Evolutionary conservation across 495 filamentous ascomycete genomes (phyloP).

Genomic region (Xylaria telfairii): DNA sequence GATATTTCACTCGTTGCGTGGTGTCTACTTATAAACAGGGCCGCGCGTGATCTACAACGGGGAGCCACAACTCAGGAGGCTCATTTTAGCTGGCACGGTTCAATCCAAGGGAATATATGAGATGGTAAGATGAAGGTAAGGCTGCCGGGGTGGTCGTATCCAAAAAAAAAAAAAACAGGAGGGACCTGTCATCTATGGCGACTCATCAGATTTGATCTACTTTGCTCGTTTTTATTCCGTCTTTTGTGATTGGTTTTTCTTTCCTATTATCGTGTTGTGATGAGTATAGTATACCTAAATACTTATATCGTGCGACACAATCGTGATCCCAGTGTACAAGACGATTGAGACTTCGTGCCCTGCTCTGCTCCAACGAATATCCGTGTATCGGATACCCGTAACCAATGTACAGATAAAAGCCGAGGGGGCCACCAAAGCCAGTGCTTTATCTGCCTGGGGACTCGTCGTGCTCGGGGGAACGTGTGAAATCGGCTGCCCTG

Average conservation of each 20-base stretch:
- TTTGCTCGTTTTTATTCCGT: neutral
- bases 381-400: neutral
- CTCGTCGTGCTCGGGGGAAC: neutral
- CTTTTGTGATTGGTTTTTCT: neutral
- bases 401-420: neutral
- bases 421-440: neutral
- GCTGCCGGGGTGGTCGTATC: neutral
- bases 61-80: slow-evolving; percentile 8
- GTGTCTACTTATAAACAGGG: neutral
- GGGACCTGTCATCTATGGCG: no score
- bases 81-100: neutral
- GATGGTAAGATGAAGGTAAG: neutral
- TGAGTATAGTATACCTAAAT: slow-evolving; percentile 3
- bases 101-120: neutral
- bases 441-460: neutral
- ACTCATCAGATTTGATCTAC: no score
- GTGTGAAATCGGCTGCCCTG: no score
- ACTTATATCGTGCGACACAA: neutral
- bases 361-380: neutral
- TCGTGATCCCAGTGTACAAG: neutral
- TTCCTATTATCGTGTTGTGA: neutral
- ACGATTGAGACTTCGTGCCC: neutral
- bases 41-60: slow-evolving; percentile 18
- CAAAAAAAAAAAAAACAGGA: no score
- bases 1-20: neutral